Conservation (phyloP, 345 rosid species). For the Streptanthus diversifolius region DNA sequence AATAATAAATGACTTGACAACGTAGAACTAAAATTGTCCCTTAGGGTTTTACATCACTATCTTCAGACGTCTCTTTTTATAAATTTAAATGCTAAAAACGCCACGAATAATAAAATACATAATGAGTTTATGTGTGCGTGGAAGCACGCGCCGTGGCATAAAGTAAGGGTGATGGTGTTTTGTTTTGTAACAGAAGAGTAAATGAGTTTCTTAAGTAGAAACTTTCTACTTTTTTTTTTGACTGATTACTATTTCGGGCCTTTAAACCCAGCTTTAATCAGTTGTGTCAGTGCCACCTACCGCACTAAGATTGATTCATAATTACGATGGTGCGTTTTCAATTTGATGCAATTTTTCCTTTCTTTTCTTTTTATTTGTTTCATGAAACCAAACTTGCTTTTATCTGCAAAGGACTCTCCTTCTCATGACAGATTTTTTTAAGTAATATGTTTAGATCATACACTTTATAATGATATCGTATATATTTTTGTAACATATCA, state of each 20-base stretch:
- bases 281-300: conserved; percentile 64
- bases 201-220: conserved; percentile 18
- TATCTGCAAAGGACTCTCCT: background rate
- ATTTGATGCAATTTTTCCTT: background rate
- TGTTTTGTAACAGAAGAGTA: conserved; percentile 5
- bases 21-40: conserved; percentile 29
- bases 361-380: background rate
- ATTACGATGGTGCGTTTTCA: conserved; percentile 36
- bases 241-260: conserved; percentile 40
- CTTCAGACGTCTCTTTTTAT: background rate
- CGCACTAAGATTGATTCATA: conserved; percentile 77
- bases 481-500: too few species aligned
- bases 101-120: background rate
- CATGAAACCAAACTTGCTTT: background rate
- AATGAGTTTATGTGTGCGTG: background rate
- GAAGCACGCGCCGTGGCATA: conserved; percentile 9
- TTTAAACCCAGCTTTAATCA: conserved; percentile 46
- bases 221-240: conserved; percentile 15
- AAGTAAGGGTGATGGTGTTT: background rate
- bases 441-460: background rate
- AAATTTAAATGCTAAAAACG: background rate
- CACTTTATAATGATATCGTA: background rate
- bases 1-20: conserved; percentile 25
- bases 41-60: conserved; percentile 22
- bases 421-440: background rate